A percentile compares a stretch with the other conserved stretches of the same genome.
These are phyloP conservation scores for Fusarium veterinarium DNA, from an alignment of 2,329 filamentous ascomycete genomes.

Conservation along the genomic window DNA sequence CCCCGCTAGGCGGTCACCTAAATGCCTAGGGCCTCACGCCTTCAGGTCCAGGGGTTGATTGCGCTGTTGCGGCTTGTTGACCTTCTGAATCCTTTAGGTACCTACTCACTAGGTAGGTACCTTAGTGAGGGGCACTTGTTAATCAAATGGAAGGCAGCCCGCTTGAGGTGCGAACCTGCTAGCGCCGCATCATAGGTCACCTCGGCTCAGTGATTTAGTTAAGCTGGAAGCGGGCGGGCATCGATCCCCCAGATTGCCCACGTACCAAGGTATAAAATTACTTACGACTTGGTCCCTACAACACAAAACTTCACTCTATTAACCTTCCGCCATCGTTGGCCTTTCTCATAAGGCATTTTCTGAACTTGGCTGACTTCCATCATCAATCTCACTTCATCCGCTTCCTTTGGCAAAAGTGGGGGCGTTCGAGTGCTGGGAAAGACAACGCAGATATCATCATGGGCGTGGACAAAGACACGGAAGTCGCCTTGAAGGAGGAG, in stretches of 20 bases:
- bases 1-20: slow-evolving; percentile 21
- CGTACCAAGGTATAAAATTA: slow-evolving; percentile 19
- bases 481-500: slow-evolving; percentile 41
- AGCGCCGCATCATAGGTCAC: slow-evolving; percentile 30
- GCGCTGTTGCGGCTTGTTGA: slow-evolving; percentile 23
- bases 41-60: background rate
- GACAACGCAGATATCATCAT: slow-evolving; percentile 25
- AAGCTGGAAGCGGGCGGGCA: slow-evolving; percentile 9
- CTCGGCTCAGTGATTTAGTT: slow-evolving; percentile 31
- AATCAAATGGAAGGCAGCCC: background rate
- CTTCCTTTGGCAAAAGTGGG: slow-evolving; percentile 24
- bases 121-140: slow-evolving; percentile 18
- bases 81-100: background rate
- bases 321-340: background rate
- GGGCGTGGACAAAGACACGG: slow-evolving; percentile 40
- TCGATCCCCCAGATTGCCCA: slow-evolving; percentile 9
- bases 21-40: background rate
- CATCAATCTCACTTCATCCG: slow-evolving; percentile 2
- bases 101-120: background rate
- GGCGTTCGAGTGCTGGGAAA: slow-evolving; percentile 20
- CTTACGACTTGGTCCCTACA: slow-evolving; percentile 15
- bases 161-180: slow-evolving; percentile 2
- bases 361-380: background rate
- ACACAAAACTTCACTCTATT: slow-evolving; percentile 3
- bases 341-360: background rate